Base-by-base conservation (phyloP, 176 grass and related monocot species). In the Saccharum spontaneum region DNA sequence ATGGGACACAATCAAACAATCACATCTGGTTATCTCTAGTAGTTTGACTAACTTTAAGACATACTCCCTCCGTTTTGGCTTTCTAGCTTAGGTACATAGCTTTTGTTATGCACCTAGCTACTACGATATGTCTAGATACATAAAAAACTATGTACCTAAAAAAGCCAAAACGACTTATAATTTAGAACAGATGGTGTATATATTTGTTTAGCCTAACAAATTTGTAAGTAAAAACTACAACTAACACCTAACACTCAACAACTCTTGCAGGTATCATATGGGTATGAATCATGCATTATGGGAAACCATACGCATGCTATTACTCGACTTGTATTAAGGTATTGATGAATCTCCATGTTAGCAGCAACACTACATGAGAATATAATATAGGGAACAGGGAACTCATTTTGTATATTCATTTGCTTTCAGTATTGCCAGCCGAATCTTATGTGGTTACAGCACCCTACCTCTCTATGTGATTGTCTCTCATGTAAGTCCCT, bases 391-490 rank as follows among this genome's bases (percentile, higher is more conserved):
- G 9, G 11, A 24, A 36, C 3, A 45, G 17, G 50, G 6, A 4
- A 33, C 9, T 24, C 26, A 57, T 74, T 3, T 30, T 34, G 6
- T 89, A 41, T 31, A 40, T 62, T 13, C 77, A 4, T 0, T 13
- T 73, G 2, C n/a, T 88, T 80, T 64, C 84, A 97, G 92, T 84
- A 74, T 91, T 15, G 7, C 89, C 20, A 83, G 83, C 12, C 90
- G 94, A 77, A 14, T 98, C 8, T 60, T 95, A 14, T 98, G 92
- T 16, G 86, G 90, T 43, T 95, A 98, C 44, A 93, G 77, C 79
- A 93, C 90, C 10, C 79, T 98, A 13, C 95, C 95, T 48, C 87
- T 98, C 22, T 98, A 98, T 28, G 95, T 93, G 17, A 83, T 98
- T 45, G 65, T 98, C 12, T 94, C 95, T 45, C 95, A 98, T 82